Percentiles rank a stretch among this genome's conserved stretches.
These are phyloP conservation scores for Agaricus blazei DNA, from an alignment of 768 basidiomycete genomes.

Conservation along the genomic window DNA sequence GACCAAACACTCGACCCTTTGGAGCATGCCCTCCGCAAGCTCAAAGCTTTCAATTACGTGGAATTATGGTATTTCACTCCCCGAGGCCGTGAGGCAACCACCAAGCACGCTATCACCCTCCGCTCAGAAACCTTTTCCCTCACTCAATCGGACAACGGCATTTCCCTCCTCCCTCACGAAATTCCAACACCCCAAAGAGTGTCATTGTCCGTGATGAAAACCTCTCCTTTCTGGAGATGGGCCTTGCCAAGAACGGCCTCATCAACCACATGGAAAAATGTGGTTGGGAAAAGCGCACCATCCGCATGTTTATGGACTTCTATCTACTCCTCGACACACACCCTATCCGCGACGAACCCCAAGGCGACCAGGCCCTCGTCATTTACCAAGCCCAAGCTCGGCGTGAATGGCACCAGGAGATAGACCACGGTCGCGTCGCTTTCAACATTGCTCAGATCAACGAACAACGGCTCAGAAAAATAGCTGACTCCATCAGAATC, in stretches of 20 bases:
- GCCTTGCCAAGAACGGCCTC: neutral
- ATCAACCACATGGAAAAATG: neutral
- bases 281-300: neutral
- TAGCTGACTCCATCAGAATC: no score
- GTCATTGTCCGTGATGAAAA: neutral
- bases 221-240: neutral
- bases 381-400: conserved; percentile 9
- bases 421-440: neutral
- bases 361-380: conserved; percentile 8
- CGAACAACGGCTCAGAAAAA: no score
- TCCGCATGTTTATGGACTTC: neutral
- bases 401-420: conserved; percentile 11
- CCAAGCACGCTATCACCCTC: neutral
- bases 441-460: no score
- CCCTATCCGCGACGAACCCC: neutral
- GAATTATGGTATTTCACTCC: conserved; percentile 13
- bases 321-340: neutral
- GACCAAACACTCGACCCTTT: neutral
- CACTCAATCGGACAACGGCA: neutral
- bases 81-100: conserved; percentile 9
- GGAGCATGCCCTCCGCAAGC: conserved; percentile 4
- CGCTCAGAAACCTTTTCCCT: neutral
- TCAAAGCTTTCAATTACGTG: conserved; percentile 11
- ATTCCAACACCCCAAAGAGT: neutral
- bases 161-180: neutral